Conservation (phyloP, 2,329 filamentous ascomycete genomes). For the Periconia digitata region DNA sequence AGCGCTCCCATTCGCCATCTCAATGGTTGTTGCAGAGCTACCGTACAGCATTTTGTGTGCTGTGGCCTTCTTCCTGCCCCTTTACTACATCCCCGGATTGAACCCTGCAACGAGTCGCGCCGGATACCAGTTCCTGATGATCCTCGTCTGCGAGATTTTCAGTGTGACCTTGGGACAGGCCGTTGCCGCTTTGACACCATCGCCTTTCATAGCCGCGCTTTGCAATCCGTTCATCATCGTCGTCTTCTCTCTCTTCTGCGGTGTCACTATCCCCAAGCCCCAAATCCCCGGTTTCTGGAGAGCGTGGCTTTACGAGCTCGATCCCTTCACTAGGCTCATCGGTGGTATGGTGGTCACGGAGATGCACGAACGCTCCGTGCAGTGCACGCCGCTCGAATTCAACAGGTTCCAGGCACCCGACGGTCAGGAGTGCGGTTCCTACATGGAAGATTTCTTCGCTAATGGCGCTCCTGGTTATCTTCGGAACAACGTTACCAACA, state of each 20-base stretch:
- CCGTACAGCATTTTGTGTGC: constrained; percentile 82
- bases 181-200: constrained; percentile 75
- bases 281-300: constrained; percentile 80
- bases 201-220: constrained; percentile 75
- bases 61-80: constrained; percentile 75
- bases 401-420: constrained; percentile 68
- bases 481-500: constrained; percentile 62
- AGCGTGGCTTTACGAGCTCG: constrained; percentile 78
- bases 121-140: constrained; percentile 84
- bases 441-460: constrained; percentile 72
- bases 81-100: constrained; percentile 85
- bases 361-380: constrained; percentile 65
- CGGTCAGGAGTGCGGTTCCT: constrained; percentile 68
- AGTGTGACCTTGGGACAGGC: constrained; percentile 74
- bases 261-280: constrained; percentile 76
- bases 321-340: constrained; percentile 81
- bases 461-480: constrained; percentile 72
- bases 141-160: constrained; percentile 82
- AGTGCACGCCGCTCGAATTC: constrained; percentile 63
- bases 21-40: constrained; percentile 80
- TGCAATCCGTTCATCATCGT: constrained; percentile 83
- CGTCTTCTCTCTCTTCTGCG: constrained; percentile 82
- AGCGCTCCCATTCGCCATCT: constrained; percentile 73
- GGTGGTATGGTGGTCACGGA: constrained; percentile 78
- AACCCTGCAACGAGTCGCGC: constrained; percentile 64